Evolutionary conservation across 2,329 filamentous ascomycete species (phyloP).

Genomic region (Sporothrix luriei): DNA sequence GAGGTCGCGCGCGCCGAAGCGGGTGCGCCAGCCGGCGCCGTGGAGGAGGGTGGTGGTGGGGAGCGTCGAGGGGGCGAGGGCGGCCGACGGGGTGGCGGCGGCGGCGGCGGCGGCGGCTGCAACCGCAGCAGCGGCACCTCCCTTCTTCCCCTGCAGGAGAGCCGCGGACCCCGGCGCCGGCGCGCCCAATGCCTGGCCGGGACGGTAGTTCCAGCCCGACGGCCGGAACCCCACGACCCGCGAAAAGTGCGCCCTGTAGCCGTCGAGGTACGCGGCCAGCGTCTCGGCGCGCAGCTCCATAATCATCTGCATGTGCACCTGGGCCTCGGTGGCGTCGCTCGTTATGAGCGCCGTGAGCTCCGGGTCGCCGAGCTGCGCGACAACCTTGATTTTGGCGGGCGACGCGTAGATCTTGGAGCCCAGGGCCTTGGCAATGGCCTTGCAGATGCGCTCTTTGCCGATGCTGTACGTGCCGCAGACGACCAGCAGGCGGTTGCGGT

Average conservation of each 20-base stretch:
- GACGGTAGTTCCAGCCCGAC: slow-evolving; percentile 90
- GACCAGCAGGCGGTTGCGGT: slow-evolving; percentile 73
- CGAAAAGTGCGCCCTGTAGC: slow-evolving; percentile 78
- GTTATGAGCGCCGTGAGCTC: slow-evolving; percentile 80
- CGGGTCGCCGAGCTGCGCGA: slow-evolving; percentile 79
- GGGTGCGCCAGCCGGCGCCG: slow-evolving; percentile 70
- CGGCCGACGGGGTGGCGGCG: slow-evolving; percentile 57
- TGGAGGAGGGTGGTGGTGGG: slow-evolving; percentile 57
- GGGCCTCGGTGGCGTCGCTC: slow-evolving; percentile 75
- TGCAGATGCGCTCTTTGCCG: slow-evolving; percentile 93
- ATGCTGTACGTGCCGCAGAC: slow-evolving; percentile 97
- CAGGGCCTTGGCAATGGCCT: slow-evolving; percentile 85
- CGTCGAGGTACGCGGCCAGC: slow-evolving; percentile 81
- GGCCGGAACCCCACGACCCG: slow-evolving; percentile 89
- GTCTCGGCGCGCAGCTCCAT: slow-evolving; percentile 94
- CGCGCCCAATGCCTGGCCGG: slow-evolving; percentile 55
- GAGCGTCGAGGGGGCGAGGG: slow-evolving; percentile 53
- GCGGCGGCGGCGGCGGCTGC: background rate
- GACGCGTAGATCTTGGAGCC: slow-evolving; percentile 88
- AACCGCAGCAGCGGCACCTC: background rate
- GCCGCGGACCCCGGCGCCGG: background rate
- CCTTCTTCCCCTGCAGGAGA: too few species aligned
- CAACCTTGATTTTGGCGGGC: slow-evolving; percentile 79
- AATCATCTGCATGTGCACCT: slow-evolving; percentile 96
- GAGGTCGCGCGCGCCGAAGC: slow-evolving; percentile 72